Evolutionary conservation across 306 rosid genomes (phyloP), one percentile per base, ranked within the genome.

Genomic region (Trifolium fragiferum): DNA sequence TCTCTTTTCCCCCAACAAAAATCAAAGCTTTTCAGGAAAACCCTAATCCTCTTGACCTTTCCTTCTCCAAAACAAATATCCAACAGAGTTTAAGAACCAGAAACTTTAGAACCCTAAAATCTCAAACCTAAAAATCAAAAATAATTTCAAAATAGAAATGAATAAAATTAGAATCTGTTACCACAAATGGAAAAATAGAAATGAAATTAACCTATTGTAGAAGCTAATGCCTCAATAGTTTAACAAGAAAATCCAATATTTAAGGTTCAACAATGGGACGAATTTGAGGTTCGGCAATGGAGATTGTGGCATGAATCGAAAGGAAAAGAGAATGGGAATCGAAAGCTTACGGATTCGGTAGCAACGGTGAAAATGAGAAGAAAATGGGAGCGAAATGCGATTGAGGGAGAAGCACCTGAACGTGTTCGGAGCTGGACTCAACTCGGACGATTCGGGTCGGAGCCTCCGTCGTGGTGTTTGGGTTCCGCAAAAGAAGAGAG

Each of bases 61-160:
- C 50, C 37, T 82, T 75, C 37, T 70, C 68, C 66, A 63, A 88
- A 83, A 83, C 75, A 61, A 81, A 89, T 70, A 32, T 30, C 53
- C 84, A 83, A 79, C 40, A 70, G 19, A 61, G 44, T 65, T 27
- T 60, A 43, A 68, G 47, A 43, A 72, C 65, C 79, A 76, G 68
- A 84, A 81, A 82, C 78, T 54, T 74, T 78, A 84, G 91, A 92
- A 90, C 96, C 96, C 97, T 88, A 90, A 78, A 80, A 79, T 78
- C 81, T 25, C 76, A 80, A 73, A 77, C 78, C 74, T 60, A 77
- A 43, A 41, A 70, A 30, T 10, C 11, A 59, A 66, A 20, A 11
- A 78, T 4, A 30, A 30, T 3, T 1, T 25, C 73, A 3, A 51
- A 51, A 12, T 33, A 59, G 33, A 41, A 16, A 40, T 8, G 49